Conservation (phyloP, 768 basidiomycete genomes). For the Tylopilus rubrobrunneus region DNA sequence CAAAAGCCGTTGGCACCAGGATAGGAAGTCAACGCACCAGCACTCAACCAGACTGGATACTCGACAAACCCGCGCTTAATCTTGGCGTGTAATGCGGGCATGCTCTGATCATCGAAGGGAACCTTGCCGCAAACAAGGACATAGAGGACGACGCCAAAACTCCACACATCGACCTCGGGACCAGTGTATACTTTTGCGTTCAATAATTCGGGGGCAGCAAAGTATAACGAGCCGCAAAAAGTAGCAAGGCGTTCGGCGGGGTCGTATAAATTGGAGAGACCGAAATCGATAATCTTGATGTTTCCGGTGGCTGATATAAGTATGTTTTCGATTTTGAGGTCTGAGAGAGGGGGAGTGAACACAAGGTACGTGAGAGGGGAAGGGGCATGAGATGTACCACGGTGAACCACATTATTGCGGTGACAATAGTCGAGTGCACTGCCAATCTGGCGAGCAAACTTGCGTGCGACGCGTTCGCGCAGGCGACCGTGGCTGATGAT, state of each 20-base stretch:
- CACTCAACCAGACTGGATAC: conserved; percentile 94
- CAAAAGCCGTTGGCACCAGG: not conserved
- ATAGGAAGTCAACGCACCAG: conserved; percentile 52
- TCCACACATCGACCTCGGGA: conserved; percentile 99
- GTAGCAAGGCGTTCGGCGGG: conserved; percentile 81
- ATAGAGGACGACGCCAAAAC: conserved; percentile 97
- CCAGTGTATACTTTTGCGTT: conserved; percentile 97
- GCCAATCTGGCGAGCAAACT: conserved; percentile 97
- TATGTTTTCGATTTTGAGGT: conserved; percentile 99
- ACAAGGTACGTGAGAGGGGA: not conserved
- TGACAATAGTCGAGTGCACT: conserved; percentile 97
- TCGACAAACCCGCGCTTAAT: conserved; percentile 97
- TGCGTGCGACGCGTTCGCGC: conserved; percentile 91
- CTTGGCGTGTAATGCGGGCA: conserved; percentile 98
- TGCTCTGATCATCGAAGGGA: conserved; percentile 98
- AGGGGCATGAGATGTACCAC: conserved; percentile 46
- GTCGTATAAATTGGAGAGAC: conserved; percentile 92
- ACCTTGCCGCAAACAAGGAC: conserved; percentile 98
- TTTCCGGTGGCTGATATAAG: conserved; percentile 97
- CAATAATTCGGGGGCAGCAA: conserved; percentile 95
- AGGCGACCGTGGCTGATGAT: conserved; percentile 98
- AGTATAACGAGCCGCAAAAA: conserved; percentile 97
- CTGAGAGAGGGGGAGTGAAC: conserved; percentile 24
- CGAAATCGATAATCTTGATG: conserved; percentile 99
- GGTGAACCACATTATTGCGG: conserved; percentile 95